Percentiles rank a stretch among this genome's conserved stretches.
These are phyloP conservation scores for Trichoderma pleuroti DNA, from an alignment of 2,329 filamentous ascomycete species.

Conservation along the genomic window DNA sequence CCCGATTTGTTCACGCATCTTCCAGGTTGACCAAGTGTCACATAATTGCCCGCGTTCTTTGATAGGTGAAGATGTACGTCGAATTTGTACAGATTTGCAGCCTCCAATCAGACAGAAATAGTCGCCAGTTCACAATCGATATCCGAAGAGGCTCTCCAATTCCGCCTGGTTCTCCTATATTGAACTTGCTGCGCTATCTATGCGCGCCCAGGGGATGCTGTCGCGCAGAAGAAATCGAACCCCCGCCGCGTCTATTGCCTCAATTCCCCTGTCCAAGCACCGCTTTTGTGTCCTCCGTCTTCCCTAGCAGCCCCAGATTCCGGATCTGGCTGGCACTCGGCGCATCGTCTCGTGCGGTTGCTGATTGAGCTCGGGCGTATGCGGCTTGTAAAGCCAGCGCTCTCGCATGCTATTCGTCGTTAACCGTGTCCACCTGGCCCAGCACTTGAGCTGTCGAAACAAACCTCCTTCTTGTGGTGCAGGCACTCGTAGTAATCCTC, in stretches of 20 bases:
- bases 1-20: background rate
- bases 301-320: conserved; percentile 77
- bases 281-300: conserved; percentile 74
- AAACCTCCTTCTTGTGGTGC: conserved; percentile 97
- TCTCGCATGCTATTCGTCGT: conserved; percentile 64
- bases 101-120: background rate
- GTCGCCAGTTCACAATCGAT: background rate
- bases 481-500: conserved; percentile 99
- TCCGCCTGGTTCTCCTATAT: conserved; percentile 1
- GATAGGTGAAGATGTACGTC: background rate
- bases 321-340: conserved; percentile 84
- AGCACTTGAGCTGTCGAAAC: conserved; percentile 27
- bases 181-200: conserved; percentile 11
- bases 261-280: conserved; percentile 41
- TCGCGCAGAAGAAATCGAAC: background rate
- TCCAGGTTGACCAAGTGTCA: background rate
- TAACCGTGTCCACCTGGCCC: conserved; percentile 12
- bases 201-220: background rate
- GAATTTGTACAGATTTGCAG: background rate
- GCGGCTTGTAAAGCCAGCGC: conserved; percentile 75
- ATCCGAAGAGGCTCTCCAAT: background rate
- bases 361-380: conserved; percentile 74
- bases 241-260: conserved; percentile 1
- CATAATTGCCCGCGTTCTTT: background rate
- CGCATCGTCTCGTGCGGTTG: conserved; percentile 72